Evolutionary conservation across 148 eudicot genomes (phyloP), one percentile per base, ranked within the genome.

Genomic region (Rhododendron vialii): DNA sequence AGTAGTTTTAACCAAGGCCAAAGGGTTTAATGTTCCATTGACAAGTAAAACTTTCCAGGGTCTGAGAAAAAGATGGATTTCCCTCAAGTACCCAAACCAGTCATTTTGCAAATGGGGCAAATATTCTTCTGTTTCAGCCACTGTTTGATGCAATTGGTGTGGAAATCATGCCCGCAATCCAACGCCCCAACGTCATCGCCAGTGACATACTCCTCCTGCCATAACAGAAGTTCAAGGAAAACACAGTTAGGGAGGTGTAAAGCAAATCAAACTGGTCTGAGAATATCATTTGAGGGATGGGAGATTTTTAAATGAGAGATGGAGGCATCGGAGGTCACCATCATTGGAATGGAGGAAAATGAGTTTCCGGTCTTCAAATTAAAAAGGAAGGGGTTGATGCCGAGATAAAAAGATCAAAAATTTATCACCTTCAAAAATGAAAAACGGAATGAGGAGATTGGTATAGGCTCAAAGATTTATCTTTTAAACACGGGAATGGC

Each of bases 101-200:
- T 89, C 85, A 67, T 84, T 82, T 92, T 93, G 86, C 98, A 95
- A 76, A 95, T 89, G 51, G 96, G 98, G 88, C 98, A 95, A 12
- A 90, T 57, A 53, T 95, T 95, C 90, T 95, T 95, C 80, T 87
- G 87, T 5, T 48, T 75, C 24, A 95, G 85, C 98, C 98, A 94
- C 67, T 93, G 92, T 67, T 90, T 93, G 82, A 95, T 89, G 90
- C 98, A 95, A 53, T 79, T 85, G 30, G 91, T 84, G 81, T 95
- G 98, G 78, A 92, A 95, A 77, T 93, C 95, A 47, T 95, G 98
- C 71, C 93, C 93, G 45, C 98, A 95, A 57, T 93, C 89, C 90
- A 94, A 85, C 26, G 76, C 85, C 78, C 96, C 98, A 55, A 95
- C 78, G 38, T 92, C 88, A 48, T 95, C 96, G 22, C 93, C 96